Percentiles rank a stretch among this genome's conserved stretches.
Evolutionary conservation across 1,284 basidiomycete species (phyloP).

Genomic region (Cryptococcus sp.): DNA sequence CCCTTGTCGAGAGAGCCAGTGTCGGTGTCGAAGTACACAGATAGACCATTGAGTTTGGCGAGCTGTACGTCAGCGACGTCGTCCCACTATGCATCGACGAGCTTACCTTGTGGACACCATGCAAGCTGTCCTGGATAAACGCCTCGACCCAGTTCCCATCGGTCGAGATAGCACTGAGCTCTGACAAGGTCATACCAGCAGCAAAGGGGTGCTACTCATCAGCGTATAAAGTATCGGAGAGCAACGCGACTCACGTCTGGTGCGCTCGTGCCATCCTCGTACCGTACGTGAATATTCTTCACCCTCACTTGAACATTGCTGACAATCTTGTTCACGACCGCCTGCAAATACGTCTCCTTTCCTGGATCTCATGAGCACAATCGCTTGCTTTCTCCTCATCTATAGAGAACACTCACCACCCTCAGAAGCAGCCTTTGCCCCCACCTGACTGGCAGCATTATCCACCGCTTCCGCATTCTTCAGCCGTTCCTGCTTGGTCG

Average conservation of each 20-base stretch:
- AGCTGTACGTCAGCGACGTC: constrained; percentile 54
- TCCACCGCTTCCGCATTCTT: constrained; percentile 84
- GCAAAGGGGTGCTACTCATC: constrained; percentile 79
- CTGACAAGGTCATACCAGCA: constrained; percentile 83
- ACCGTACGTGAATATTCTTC: constrained; percentile 90
- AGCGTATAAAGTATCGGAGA: background rate
- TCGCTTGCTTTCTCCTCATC: background rate
- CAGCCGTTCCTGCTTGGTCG: constrained; percentile 81
- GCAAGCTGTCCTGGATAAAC: constrained; percentile 85
- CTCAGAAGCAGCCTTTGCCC: constrained; percentile 36
- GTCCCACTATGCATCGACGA: constrained; percentile 34
- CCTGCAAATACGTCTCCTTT: constrained; percentile 70
- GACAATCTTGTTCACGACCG: constrained; percentile 83
- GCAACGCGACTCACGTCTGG: constrained; percentile 60
- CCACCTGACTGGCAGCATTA: constrained; percentile 47
- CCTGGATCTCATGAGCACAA: constrained; percentile 42
- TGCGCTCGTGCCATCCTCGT: constrained; percentile 91
- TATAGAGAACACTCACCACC: constrained; percentile 29
- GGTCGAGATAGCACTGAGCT: constrained; percentile 90
- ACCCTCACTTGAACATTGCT: constrained; percentile 97
- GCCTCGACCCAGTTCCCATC: constrained; percentile 87
- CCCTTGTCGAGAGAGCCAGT: constrained; percentile 69
- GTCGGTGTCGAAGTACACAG: constrained; percentile 96
- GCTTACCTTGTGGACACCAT: constrained; percentile 73
- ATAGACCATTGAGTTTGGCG: constrained; percentile 78